phyloP scores from a whole-genome alignment of 129 eudicot genomes.

The Arctium minus region DNA sequence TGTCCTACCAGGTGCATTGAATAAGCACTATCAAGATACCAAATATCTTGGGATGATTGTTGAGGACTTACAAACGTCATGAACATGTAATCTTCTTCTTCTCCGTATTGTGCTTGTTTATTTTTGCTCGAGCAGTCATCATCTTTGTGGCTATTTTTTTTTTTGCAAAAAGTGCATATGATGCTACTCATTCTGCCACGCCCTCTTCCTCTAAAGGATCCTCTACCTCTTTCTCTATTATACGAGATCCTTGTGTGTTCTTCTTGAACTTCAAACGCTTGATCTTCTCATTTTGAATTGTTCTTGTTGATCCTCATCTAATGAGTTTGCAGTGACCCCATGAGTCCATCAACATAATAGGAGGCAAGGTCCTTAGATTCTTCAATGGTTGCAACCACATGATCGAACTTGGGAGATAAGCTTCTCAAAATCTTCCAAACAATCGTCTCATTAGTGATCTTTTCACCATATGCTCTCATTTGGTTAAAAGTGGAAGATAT shows the following conservation, averaged over 20 bases:
- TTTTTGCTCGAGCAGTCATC: neutral
- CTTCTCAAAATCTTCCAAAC: neutral
- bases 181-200: neutral
- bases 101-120: neutral
- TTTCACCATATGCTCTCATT: too few species aligned
- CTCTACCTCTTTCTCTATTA: neutral
- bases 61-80: neutral
- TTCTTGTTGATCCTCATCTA: neutral
- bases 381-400: constrained; percentile 12
- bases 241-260: neutral
- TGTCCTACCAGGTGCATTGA: neutral
- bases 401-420: neutral
- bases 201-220: neutral
- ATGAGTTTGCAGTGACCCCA: neutral
- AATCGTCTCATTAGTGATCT: neutral
- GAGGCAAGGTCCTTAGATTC: neutral
- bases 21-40: neutral
- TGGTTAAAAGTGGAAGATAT: too few species aligned
- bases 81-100: neutral
- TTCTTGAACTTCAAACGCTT: neutral
- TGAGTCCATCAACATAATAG: neutral
- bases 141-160: neutral
- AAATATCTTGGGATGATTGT: neutral
- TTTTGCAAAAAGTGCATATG: neutral
- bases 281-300: neutral